Percentiles rank a stretch among this genome's conserved stretches.
Conservation (phyloP, 495 filamentous ascomycete genomes). For the Tuber indicum region DNA sequence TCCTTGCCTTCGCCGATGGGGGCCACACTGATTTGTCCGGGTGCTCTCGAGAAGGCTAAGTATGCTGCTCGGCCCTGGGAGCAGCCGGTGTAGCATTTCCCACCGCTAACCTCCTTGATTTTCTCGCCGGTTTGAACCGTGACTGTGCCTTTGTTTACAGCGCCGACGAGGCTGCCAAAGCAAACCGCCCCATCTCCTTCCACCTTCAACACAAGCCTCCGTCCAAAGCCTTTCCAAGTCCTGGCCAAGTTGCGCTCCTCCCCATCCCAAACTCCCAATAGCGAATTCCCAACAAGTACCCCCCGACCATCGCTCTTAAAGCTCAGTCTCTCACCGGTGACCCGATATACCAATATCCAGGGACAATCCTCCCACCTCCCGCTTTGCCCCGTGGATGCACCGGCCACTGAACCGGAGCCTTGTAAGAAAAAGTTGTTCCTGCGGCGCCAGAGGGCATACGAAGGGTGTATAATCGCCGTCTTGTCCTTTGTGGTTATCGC, state of each 20-base stretch:
- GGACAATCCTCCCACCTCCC: neutral
- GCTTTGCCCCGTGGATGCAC: neutral
- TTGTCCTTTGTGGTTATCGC: slow-evolving; percentile 1
- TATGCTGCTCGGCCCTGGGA: neutral
- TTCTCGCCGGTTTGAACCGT: neutral
- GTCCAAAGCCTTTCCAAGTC: neutral
- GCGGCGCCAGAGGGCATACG: slow-evolving; percentile 35
- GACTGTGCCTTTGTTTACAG: neutral
- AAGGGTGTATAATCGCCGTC: slow-evolving; percentile 26
- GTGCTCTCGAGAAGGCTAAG: neutral
- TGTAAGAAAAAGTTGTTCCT: slow-evolving; percentile 33
- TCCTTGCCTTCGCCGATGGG: neutral
- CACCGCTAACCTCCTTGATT: neutral
- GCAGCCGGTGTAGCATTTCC: neutral
- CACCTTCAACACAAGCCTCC: neutral
- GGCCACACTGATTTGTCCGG: neutral
- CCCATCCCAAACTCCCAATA: neutral
- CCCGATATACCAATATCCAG: neutral
- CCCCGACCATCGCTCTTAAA: neutral
- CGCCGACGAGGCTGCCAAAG: neutral
- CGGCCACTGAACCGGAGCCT: neutral
- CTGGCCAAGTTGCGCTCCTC: neutral
- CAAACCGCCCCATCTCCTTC: neutral
- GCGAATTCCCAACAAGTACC: neutral
- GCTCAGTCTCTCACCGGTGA: neutral